Conservation (phyloP, 305 asterid genomes). For the Solanum aculeatissimum region DNA sequence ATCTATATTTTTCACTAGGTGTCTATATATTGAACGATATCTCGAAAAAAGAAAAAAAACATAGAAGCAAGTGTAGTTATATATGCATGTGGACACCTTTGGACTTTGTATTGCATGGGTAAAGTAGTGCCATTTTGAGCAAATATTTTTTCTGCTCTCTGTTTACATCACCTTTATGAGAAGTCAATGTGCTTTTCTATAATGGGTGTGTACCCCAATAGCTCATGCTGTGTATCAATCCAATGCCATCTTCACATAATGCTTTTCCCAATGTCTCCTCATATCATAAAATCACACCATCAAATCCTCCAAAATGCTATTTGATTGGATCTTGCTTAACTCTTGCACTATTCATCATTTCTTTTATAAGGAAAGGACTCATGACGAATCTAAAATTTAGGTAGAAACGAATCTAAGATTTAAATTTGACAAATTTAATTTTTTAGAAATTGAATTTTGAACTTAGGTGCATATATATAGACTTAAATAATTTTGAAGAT, state of each 20-base stretch:
- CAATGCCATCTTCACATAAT: constrained; percentile 1
- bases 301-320: background rate
- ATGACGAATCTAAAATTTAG: background rate
- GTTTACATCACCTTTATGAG: constrained; percentile 7
- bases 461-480: too few relatives aligned
- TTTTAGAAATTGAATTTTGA: background rate
- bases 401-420: background rate
- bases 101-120: constrained; percentile 34
- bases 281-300: background rate
- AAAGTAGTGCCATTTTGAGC: constrained; percentile 4
- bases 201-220: constrained; percentile 18
- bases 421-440: background rate
- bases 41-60: background rate
- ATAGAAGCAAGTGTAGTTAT: background rate
- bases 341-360: background rate
- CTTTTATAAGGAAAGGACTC: background rate
- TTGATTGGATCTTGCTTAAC: background rate
- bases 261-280: background rate
- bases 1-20: background rate
- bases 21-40: background rate
- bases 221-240: constrained; percentile 8
- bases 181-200: constrained; percentile 28
- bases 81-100: constrained; percentile 25
- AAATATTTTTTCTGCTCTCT: background rate
- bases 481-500: too few relatives aligned